Base-by-base conservation (phyloP, 1,284 basidiomycete species). In the Taiwanofungus camphoratus region DNA sequence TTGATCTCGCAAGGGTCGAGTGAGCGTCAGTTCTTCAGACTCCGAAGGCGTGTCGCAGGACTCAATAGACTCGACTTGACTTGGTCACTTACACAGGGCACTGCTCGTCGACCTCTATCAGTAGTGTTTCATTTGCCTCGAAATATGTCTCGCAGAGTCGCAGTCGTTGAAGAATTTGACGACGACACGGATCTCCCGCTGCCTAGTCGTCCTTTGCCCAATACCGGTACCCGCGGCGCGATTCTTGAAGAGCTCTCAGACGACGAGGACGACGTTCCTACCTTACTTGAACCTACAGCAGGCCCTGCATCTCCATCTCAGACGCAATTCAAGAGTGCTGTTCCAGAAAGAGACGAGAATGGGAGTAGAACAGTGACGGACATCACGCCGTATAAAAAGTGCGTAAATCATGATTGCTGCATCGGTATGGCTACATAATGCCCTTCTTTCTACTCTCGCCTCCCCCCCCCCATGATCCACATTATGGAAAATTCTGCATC, bases 131-230 rank as follows among this genome's bases (percentile, higher is more conserved):
- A 33, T 16, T 21, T 36, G 5, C 16, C 20, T 20, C 22, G n/a
- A 9, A 20, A 5, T 12, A 87, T 87, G 85, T 79, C 81, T 48
- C 76, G 77, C 52, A 71, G 75, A 37, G 64, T 79, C 51, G 76
- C 76, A 47, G 69, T 79, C 42, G 73, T 84, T 36, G 84, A 79
- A 52, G 79, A 86, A 54, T 93, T 92, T 60, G 88, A 92, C 76
- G 90, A 93, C 68, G 89, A 92, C 57, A 88, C 87, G 13, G 90
- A 93, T 61, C 74, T 92, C 33, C 83, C 82, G 2, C 70, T 85
- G 32, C 87, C 81, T 2, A 68, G 67, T 21, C 73, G 72, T n/a
- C 68, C 77, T 0, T 67, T 92, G 1, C 79, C 82, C 8, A 76
- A 82, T 54, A 76, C 77, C 12, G 84, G 85, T 40, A 50, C 73